Percentiles rank a stretch among this genome's conserved stretches.
Evolutionary conservation across 768 basidiomycete species (phyloP).

Genomic region (Mycena pura): DNA sequence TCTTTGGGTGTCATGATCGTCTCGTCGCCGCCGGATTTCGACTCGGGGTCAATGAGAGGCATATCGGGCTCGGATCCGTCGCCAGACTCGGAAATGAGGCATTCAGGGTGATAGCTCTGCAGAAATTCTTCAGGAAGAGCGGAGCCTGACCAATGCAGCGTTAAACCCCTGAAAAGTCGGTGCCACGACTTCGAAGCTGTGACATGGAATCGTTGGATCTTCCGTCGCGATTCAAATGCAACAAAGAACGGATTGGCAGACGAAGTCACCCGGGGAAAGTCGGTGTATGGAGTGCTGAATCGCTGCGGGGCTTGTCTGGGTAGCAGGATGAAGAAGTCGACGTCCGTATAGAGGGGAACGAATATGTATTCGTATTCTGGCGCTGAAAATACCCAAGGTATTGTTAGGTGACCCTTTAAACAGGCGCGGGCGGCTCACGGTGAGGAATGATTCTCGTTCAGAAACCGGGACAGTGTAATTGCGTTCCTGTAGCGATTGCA

Average conservation of each 20-base stretch:
- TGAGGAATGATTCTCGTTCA: neutral
- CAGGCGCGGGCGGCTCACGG: neutral
- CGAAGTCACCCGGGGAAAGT: slow-evolving; percentile 1
- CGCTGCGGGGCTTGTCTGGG: neutral
- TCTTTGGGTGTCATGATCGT: neutral
- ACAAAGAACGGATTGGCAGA: slow-evolving; percentile 10
- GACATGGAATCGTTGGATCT: neutral
- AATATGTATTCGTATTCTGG: neutral
- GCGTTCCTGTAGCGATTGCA: neutral
- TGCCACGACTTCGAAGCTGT: neutral
- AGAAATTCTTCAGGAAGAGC: neutral
- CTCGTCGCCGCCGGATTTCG: neutral
- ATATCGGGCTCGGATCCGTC: too few relatives aligned
- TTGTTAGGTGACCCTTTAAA: neutral
- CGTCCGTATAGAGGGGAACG: neutral
- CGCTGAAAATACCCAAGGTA: neutral
- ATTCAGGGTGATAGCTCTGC: neutral
- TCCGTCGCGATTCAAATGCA: neutral
- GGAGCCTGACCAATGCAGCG: neutral
- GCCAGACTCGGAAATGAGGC: neutral
- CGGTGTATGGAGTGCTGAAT: neutral
- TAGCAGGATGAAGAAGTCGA: neutral
- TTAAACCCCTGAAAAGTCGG: neutral
- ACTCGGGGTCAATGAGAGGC: too few relatives aligned
- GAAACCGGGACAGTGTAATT: neutral